Conservation (phyloP, 2,329 filamentous ascomycete genomes). For the Epicoccum sorghinum region DNA sequence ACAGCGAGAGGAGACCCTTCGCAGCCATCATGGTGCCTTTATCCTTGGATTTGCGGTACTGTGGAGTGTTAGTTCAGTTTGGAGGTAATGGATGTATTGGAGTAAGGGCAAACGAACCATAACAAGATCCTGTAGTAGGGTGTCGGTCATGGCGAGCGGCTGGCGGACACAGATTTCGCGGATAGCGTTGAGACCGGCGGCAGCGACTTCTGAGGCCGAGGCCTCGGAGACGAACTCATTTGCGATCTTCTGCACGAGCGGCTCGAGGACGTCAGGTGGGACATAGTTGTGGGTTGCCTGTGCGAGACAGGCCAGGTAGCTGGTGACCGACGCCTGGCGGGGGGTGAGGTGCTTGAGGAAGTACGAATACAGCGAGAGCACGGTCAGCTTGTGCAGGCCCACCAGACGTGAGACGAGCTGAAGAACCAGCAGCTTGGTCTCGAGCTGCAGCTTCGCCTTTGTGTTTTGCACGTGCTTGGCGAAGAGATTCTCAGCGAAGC, state of each 20-base stretch:
- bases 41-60: slow-evolving; percentile 93
- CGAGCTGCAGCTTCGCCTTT: slow-evolving; percentile 82
- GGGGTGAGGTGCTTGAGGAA: slow-evolving; percentile 90
- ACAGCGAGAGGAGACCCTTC: slow-evolving; percentile 86
- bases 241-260: slow-evolving; percentile 90
- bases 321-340: slow-evolving; percentile 86
- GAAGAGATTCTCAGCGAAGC: slow-evolving; percentile 89
- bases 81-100: not conserved
- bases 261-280: slow-evolving; percentile 89
- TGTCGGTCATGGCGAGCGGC: slow-evolving; percentile 94
- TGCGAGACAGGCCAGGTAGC: slow-evolving; percentile 88
- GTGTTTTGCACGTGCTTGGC: slow-evolving; percentile 87
- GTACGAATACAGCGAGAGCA: slow-evolving; percentile 93
- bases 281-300: slow-evolving; percentile 91
- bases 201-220: slow-evolving; percentile 85
- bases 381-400: slow-evolving; percentile 87
- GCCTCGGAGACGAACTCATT: slow-evolving; percentile 99
- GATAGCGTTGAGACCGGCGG: slow-evolving; percentile 92
- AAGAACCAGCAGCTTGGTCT: slow-evolving; percentile 87
- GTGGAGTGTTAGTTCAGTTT: slow-evolving; percentile 6
- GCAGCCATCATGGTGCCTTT: slow-evolving; percentile 99
- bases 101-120: slow-evolving; percentile 52
- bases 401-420: slow-evolving; percentile 91
- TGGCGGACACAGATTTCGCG: slow-evolving; percentile 92
- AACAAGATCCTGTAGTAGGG: slow-evolving; percentile 91